Base-by-base conservation (phyloP, 192 early-diverging fungal genomes). In the Entomortierella lignicola region DNA sequence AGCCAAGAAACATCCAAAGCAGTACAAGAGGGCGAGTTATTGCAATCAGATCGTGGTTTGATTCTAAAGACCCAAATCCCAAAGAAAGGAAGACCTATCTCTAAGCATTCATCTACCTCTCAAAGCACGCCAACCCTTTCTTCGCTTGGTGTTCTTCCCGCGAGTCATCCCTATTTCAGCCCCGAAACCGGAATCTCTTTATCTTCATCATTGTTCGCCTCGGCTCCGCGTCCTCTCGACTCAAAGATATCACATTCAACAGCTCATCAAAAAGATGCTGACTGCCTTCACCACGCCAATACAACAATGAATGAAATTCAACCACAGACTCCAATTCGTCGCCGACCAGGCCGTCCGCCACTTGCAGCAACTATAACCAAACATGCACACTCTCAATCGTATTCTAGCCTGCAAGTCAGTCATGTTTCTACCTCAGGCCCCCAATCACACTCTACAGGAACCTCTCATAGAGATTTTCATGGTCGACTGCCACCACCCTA, bases 51-150 rank as follows among this genome's bases (percentile, higher is more conserved):
- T 21, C 75, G 75, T 1, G 75, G 75, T 0, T 58, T 79, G 11
- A 62, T 79, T 32, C 63, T 70, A 5, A 79, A 70, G 68, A 66
- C 75, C 15, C 75, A 79, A 52, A 79, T 79, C 21, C 75, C 75
- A 51, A 79, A 79, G 34, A 79, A 79, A 34, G 75, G 75, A 12
- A 63, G 75, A 7, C 75, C 75, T 15, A 70, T 79, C 23, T 70
- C 75, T 1, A 69, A 70, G 34, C 75, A 79, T 20, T 42, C 67
- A 26, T 21, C 63, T 1, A 41, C 26, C 31, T 52, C 57, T 51
- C 63, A 54, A 47, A 61, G 62, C 31, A 66, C 67, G 17, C 68
- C 75, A 52, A 70, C 62, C n/a, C 42, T 79, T 6, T 55, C 75
- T 11, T 69, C 68, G 51, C 59, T 66, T 32, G 67, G 62, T 20